Evolutionary conservation across 2,329 filamentous ascomycete species (phyloP).

Genomic region (Microsporum canis): DNA sequence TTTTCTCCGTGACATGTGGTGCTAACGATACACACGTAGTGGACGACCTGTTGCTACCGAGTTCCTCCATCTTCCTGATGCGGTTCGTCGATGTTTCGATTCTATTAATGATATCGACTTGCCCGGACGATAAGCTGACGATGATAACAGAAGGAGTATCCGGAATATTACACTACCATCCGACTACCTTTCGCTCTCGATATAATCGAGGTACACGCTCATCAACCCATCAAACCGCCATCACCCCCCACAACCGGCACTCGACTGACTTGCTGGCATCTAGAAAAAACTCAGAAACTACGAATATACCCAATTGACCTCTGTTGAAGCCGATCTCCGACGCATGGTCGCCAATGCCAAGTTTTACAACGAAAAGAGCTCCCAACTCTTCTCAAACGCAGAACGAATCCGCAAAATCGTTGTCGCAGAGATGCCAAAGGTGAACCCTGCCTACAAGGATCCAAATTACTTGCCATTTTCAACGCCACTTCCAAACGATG

Average conservation of each 20-base stretch:
- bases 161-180: slow-evolving; percentile 67
- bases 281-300: slow-evolving; percentile 54
- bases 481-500: slow-evolving; percentile 55
- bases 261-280: not conserved
- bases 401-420: slow-evolving; percentile 77
- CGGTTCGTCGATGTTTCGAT: slow-evolving; percentile 27
- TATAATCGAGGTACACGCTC: slow-evolving; percentile 51
- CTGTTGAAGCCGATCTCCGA: slow-evolving; percentile 75
- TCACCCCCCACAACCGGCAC: not conserved
- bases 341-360: slow-evolving; percentile 82
- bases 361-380: slow-evolving; percentile 64
- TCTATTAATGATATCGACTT: slow-evolving; percentile 8
- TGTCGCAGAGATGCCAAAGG: slow-evolving; percentile 76
- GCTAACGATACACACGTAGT: slow-evolving; percentile 30
- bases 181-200: slow-evolving; percentile 68
- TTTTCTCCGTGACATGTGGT: not conserved
- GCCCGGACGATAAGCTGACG: slow-evolving; percentile 7
- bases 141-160: slow-evolving; percentile 41
- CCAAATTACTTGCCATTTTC: slow-evolving; percentile 58
- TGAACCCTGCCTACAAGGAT: slow-evolving; percentile 69
- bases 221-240: not conserved
- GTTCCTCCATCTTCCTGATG: slow-evolving; percentile 61
- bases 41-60: slow-evolving; percentile 62
- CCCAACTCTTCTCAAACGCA: slow-evolving; percentile 66
- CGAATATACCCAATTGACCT: slow-evolving; percentile 58